Conservation (phyloP, 345 rosid species). For the Heritiera fomes region DNA sequence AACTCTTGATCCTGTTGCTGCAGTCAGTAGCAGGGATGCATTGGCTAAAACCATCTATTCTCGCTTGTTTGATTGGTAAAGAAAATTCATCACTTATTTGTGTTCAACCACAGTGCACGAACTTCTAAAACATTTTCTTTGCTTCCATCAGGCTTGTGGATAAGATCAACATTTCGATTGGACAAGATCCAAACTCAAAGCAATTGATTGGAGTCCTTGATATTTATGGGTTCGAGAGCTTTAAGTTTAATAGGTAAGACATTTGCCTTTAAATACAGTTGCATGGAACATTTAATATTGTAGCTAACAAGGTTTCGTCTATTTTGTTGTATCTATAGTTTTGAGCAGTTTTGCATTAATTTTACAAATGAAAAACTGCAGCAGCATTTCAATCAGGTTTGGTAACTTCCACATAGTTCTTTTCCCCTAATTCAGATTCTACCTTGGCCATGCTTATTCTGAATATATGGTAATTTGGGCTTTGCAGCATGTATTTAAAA, state of each 20-base stretch:
- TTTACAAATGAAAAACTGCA: slow-evolving; percentile 98
- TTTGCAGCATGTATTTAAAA: slow-evolving; percentile 95
- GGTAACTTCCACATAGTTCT: slow-evolving; percentile 22
- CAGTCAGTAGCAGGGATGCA: slow-evolving; percentile 92
- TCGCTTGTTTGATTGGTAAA: slow-evolving; percentile 97
- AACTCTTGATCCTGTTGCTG: slow-evolving; percentile 90
- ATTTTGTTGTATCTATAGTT: slow-evolving; percentile 41
- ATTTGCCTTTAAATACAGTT: slow-evolving; percentile 26
- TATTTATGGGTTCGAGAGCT: slow-evolving; percentile 98
- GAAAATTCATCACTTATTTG: slow-evolving; percentile 18
- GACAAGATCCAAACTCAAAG: slow-evolving; percentile 99
- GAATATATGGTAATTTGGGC: slow-evolving; percentile 24
- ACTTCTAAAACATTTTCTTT: slow-evolving; percentile 13
- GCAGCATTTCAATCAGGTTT: slow-evolving; percentile 99
- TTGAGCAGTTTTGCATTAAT: slow-evolving; percentile 99
- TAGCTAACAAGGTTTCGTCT: slow-evolving; percentile 28
- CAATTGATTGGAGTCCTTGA: slow-evolving; percentile 95
- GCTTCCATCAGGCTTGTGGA: slow-evolving; percentile 84
- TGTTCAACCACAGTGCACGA: slow-evolving; percentile 19
- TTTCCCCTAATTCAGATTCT: slow-evolving; percentile 18
- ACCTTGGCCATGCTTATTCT: slow-evolving; percentile 24
- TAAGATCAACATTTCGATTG: slow-evolving; percentile 87
- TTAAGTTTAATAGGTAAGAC: slow-evolving; percentile 85
- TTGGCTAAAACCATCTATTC: slow-evolving; percentile 94
- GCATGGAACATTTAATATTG: slow-evolving; percentile 6